Evolutionary conservation across 768 basidiomycete genomes (phyloP).

Genomic region (Tulasnella sp.): DNA sequence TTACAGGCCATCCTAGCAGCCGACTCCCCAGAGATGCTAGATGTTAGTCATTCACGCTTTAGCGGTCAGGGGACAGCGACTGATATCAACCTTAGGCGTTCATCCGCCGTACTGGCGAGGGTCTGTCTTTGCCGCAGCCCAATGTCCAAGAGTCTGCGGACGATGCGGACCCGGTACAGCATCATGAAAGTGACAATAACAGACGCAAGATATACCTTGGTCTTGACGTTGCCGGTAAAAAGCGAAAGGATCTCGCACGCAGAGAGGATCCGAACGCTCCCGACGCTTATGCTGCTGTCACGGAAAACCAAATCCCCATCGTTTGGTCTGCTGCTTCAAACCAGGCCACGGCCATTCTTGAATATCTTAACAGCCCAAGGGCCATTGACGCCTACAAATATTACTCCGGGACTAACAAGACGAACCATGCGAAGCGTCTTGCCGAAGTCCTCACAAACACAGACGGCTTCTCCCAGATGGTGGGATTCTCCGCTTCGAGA

Average conservation of each 20-base stretch:
- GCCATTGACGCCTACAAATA: conserved; percentile 57
- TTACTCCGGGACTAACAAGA: conserved; percentile 52
- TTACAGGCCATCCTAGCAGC: conserved; percentile 44
- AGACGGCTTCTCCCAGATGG: conserved; percentile 51
- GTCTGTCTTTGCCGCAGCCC: conserved; percentile 36
- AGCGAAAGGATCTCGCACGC: conserved; percentile 56
- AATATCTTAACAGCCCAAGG: conserved; percentile 54
- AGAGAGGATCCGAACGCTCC: conserved; percentile 57
- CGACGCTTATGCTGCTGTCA: conserved; percentile 11
- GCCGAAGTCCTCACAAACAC: conserved; percentile 49
- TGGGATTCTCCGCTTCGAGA: conserved; percentile 55
- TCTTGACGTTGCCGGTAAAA: conserved; percentile 64
- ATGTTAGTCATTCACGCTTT: conserved; percentile 40
- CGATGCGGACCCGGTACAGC: conserved; percentile 41
- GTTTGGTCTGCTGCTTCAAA: conserved; percentile 52
- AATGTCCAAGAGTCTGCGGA: conserved; percentile 40
- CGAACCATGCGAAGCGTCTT: conserved; percentile 49
- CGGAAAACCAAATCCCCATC: conserved; percentile 38
- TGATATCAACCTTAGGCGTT: conserved; percentile 44
- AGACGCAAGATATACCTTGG: conserved; percentile 54
- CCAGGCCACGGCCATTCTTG: conserved; percentile 42
- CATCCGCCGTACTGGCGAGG: conserved; percentile 56
- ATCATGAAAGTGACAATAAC: conserved; percentile 44
- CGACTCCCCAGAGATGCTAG: conserved; percentile 57
- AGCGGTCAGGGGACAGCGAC: too few species aligned